Conservation (phyloP, 768 basidiomycete genomes). For the Tulasnella sp. region DNA sequence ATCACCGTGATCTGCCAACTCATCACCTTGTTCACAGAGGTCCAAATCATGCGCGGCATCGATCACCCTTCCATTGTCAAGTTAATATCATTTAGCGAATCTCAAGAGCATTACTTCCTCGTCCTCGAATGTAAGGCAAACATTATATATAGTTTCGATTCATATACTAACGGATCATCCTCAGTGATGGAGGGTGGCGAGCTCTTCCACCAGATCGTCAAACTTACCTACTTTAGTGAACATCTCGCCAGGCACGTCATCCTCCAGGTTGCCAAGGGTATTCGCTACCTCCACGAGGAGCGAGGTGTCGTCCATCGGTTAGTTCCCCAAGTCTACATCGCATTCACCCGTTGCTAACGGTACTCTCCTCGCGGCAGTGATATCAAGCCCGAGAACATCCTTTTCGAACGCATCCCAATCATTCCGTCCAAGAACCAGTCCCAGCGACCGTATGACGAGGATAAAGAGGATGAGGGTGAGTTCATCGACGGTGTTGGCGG, state of each 20-base stretch:
- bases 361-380: too few species aligned
- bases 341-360: not conserved
- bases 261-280: constrained; percentile 87
- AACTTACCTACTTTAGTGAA: constrained; percentile 97
- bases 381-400: constrained; percentile 96
- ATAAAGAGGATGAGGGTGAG: constrained; percentile 97
- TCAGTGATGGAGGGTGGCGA: constrained; percentile 96
- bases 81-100: constrained; percentile 85
- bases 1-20: not conserved
- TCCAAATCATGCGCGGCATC: constrained; percentile 96
- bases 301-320: constrained; percentile 92
- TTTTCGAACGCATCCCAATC: constrained; percentile 89
- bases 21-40: constrained; percentile 49
- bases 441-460: constrained; percentile 87
- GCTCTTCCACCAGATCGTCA: constrained; percentile 97
- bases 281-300: constrained; percentile 93
- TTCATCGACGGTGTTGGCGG: constrained; percentile 87
- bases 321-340: constrained; percentile 12
- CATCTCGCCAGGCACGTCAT: constrained; percentile 96
- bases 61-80: constrained; percentile 90
- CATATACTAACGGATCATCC: constrained; percentile 17
- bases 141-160: constrained; percentile 9
- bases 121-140: constrained; percentile 69
- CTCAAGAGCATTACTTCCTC: constrained; percentile 85
- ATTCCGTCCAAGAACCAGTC: constrained; percentile 68